phyloP scores from a whole-genome alignment of 2,329 filamentous ascomycete species.

The Myriosclerotinia scirpicola region DNA sequence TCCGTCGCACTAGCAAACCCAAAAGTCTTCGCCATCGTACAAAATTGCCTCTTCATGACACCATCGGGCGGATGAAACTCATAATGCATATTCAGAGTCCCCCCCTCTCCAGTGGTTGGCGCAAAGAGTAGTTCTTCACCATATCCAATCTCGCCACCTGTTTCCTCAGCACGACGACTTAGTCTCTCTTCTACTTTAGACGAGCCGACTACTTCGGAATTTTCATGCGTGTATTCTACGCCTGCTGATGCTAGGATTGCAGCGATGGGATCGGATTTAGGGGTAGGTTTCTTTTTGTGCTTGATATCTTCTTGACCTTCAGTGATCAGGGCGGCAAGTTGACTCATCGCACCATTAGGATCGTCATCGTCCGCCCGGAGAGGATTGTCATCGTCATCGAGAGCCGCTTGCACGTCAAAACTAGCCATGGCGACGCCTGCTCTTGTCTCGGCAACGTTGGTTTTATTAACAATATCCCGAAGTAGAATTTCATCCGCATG shows the following conservation, averaged over 20 bases:
- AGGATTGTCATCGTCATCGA: constrained; percentile 52
- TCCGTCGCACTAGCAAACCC: constrained; percentile 75
- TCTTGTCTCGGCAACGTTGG: constrained; percentile 90
- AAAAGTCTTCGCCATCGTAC: constrained; percentile 79
- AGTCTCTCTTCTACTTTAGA: constrained; percentile 89
- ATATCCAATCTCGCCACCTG: constrained; percentile 46
- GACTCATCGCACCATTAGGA: constrained; percentile 64
- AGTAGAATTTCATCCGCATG: constrained; percentile 77
- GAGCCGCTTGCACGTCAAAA: constrained; percentile 66
- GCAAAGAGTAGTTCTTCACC: constrained; percentile 60
- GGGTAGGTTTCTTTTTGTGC: constrained; percentile 43
- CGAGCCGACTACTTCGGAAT: constrained; percentile 89
- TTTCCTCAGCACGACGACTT: constrained; percentile 63
- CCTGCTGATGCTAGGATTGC: constrained; percentile 86
- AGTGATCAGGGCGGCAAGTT: constrained; percentile 63
- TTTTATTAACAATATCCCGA: constrained; percentile 97
- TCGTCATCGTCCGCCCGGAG: constrained; percentile 49
- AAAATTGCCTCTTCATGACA: constrained; percentile 81
- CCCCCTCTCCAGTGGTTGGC: constrained; percentile 39
- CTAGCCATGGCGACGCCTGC: constrained; percentile 80
- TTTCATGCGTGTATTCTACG: constrained; percentile 94
- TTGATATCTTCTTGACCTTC: constrained; percentile 48
- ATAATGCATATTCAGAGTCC: constrained; percentile 34
- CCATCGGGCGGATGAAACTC: constrained; percentile 64
- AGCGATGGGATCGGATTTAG: constrained; percentile 71